A percentile compares a stretch with the other conserved stretches of the same genome.
These are phyloP conservation scores for Calonectria montana DNA, from an alignment of 2,329 filamentous ascomycete genomes.

Conservation along the genomic window DNA sequence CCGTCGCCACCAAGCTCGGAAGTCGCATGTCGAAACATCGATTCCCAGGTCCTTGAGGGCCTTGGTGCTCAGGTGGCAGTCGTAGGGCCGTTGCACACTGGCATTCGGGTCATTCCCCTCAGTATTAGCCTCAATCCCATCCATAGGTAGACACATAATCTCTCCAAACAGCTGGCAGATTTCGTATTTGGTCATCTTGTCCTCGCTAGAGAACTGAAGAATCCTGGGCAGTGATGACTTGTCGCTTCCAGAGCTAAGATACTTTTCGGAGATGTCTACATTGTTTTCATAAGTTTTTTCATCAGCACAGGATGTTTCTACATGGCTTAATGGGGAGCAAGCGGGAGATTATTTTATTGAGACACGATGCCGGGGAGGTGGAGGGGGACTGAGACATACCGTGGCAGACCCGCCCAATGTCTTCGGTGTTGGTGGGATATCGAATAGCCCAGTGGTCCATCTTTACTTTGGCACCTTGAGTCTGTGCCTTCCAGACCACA, in stretches of 20 bases:
- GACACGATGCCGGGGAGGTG: constrained; percentile 18
- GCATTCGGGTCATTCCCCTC: constrained; percentile 79
- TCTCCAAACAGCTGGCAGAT: constrained; percentile 84
- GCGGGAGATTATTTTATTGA: constrained; percentile 7
- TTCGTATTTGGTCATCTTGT: constrained; percentile 89
- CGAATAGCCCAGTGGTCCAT: constrained; percentile 90
- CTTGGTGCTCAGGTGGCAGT: constrained; percentile 86
- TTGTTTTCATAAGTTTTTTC: neutral
- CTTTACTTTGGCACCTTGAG: constrained; percentile 69
- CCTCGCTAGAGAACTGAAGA: constrained; percentile 89
- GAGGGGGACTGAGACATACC: constrained; percentile 56
- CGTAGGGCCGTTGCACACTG: constrained; percentile 82
- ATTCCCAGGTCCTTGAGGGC: constrained; percentile 79
- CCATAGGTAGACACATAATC: constrained; percentile 79
- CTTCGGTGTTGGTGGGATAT: constrained; percentile 90
- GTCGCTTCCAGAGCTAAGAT: constrained; percentile 63
- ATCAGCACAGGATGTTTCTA: neutral
- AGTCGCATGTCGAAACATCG: constrained; percentile 78
- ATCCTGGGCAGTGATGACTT: constrained; percentile 71
- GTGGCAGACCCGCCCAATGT: constrained; percentile 82
- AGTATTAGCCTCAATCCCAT: constrained; percentile 75
- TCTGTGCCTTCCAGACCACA: constrained; percentile 78
- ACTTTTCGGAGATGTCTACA: constrained; percentile 77
- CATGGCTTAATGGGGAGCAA: neutral
- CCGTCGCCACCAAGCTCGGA: constrained; percentile 83